These are phyloP conservation scores for Neonectria neomacrospora DNA, from an alignment of 2,329 filamentous ascomycete genomes.

Conservation along the genomic window DNA sequence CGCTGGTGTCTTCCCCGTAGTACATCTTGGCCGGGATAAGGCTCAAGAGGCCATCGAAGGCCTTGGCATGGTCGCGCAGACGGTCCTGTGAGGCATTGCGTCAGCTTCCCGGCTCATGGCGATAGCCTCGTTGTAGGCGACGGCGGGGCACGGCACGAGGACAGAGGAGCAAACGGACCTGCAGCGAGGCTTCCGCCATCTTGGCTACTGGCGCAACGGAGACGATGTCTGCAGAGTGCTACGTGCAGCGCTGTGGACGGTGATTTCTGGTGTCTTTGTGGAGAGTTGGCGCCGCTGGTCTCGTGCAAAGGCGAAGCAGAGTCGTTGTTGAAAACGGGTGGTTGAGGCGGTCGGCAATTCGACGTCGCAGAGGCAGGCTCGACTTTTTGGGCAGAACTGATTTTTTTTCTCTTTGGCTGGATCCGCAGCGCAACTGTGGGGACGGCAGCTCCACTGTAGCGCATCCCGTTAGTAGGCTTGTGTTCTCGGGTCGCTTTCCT, in stretches of 20 bases:
- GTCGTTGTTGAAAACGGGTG: constrained; percentile 19
- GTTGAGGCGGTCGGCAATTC: constrained; percentile 33
- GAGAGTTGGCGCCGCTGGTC: not conserved
- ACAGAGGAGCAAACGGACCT: constrained; percentile 53
- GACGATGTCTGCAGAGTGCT: not conserved
- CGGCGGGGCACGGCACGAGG: constrained; percentile 46
- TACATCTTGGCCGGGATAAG: constrained; percentile 92
- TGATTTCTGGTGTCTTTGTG: not conserved
- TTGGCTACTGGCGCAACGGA: constrained; percentile 19
- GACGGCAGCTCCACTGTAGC: constrained; percentile 25
- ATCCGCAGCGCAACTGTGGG: constrained; percentile 26
- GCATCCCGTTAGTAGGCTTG: constrained; percentile 8
- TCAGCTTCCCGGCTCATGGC: constrained; percentile 37
- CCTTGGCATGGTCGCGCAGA: constrained; percentile 71
- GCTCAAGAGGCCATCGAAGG: constrained; percentile 87
- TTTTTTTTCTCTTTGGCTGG: constrained; percentile 33
- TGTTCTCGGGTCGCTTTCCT: no score
- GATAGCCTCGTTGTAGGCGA: constrained; percentile 15
- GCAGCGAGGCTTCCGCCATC: constrained; percentile 59
- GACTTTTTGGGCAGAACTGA: constrained; percentile 25
- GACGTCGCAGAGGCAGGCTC: constrained; percentile 16
- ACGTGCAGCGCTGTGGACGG: not conserved
- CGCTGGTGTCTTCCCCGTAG: constrained; percentile 85
- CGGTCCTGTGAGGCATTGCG: constrained; percentile 57
- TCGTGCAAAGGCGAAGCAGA: constrained; percentile 7